Base-by-base conservation (phyloP, 2,329 filamentous ascomycete species). In the Fusarium avenaceum region DNA sequence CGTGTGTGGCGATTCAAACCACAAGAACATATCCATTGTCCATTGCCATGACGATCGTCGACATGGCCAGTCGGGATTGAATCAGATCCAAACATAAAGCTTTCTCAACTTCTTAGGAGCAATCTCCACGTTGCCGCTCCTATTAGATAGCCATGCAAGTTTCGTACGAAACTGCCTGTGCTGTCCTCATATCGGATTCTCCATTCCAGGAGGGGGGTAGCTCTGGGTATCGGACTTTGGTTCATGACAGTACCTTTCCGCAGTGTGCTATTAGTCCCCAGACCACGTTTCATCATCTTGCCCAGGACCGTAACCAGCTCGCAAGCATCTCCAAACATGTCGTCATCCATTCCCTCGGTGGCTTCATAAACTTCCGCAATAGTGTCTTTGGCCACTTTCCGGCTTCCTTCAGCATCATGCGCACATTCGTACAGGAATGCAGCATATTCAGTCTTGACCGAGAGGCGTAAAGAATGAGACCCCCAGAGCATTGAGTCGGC, bases 391-490 rank as follows among this genome's bases (percentile, higher is more conserved):
- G 96, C 95, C 15, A 97, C 79, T 54, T 87, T 86, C 32, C 94
- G 87, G 51, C 93, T 94, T 35, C 84, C 88, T 22, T 94, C 90
- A 46, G 87, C 84, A 72, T 98, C 94, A 76, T 96, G 93, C 4
- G 93, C 85, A 75, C 95, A 98, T 76, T 98, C 96, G 82, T 95
- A 97, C 1, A 97, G 82, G 76, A 97, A 99, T 0, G 94, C 94
- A 15, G 92, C 89, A 77, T 96, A 96, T 78, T 99, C 96, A 1
- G 97, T 91, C 74, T 96, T 96, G 52, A 97, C 91, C 0, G 93
- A 96, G 0, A 99, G 83, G 2, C 95, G 90, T 17, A 99, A 82
- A 0, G 96, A 96, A 76, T 98, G 94, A 0, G 93, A 96, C 4
- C 94, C 93, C 77, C 93, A 93, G 2, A 98, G 86, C 11, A 94